Percentiles rank a stretch among this genome's conserved stretches.
Conservation (phyloP, 805 yeast genomes). For the Middelhovenomyces tepae region DNA sequence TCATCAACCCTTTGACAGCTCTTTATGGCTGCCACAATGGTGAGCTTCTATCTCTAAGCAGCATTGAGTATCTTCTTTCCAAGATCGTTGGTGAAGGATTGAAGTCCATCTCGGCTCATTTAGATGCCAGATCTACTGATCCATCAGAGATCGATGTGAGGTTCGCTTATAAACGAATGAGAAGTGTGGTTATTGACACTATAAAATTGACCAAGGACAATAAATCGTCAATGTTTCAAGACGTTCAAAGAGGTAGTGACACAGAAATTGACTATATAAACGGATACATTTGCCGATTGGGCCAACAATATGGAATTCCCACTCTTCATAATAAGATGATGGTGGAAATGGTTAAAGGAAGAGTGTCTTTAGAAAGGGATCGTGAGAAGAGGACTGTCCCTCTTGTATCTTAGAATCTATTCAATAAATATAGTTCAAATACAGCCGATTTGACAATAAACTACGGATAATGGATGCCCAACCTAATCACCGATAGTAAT, state of each 20-base stretch:
- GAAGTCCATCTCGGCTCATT: background rate
- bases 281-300: conserved; percentile 62
- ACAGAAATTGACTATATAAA: conserved; percentile 81
- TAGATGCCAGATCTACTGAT: background rate
- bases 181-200: conserved; percentile 32
- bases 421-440: no score
- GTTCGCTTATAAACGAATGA: conserved; percentile 25
- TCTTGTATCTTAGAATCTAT: no score
- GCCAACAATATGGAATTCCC: conserved; percentile 34
- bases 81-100: background rate
- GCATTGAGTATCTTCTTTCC: background rate
- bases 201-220: conserved; percentile 45
- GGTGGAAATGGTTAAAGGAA: conserved; percentile 36
- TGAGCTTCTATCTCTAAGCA: conserved; percentile 36
- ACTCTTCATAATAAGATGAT: conserved; percentile 42
- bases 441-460: no score
- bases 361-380: conserved; percentile 12
- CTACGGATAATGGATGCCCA: no score
- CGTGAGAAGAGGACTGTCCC: conserved; percentile 4
- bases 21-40: conserved; percentile 72
- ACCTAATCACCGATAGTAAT: no score
- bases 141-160: conserved; percentile 13
- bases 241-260: conserved; percentile 41
- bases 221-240: conserved; percentile 65
- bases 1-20: conserved; percentile 79